Conservation (phyloP, 208 protist species). For the Trypanosomatidae sp. region DNA sequence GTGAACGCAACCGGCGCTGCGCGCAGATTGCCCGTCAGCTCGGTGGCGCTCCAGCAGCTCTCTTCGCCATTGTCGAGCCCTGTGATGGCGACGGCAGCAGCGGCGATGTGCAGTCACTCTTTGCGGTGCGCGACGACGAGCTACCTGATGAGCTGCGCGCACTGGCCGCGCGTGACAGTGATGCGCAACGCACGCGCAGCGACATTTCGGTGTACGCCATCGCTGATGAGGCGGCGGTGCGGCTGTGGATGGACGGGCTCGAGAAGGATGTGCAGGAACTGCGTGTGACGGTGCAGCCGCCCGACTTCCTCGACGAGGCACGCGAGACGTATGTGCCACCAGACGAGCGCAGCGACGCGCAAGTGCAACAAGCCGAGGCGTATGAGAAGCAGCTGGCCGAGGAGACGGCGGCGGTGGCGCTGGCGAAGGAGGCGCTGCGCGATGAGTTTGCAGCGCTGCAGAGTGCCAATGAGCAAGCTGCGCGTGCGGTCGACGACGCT, state of each 20-base stretch:
- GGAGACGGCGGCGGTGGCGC: conserved; percentile 42
- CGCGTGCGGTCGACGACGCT: conserved; percentile 28
- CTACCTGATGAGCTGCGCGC: conserved; percentile 39
- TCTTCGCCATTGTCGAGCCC: neutral
- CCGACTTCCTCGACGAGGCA: conserved; percentile 64
- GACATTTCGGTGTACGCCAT: conserved; percentile 2
- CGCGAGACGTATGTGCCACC: conserved; percentile 49
- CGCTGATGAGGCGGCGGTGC: conserved; percentile 74
- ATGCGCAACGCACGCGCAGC: conserved; percentile 11
- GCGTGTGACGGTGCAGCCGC: conserved; percentile 36
- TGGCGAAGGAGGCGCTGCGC: conserved; percentile 40
- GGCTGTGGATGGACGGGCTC: conserved; percentile 86
- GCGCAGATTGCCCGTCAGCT: conserved; percentile 64
- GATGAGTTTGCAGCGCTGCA: conserved; percentile 46
- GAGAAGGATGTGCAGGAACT: conserved; percentile 69
- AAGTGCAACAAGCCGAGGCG: conserved; percentile 42
- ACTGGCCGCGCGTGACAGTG: conserved; percentile 10
- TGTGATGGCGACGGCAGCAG: neutral
- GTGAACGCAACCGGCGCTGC: conserved; percentile 69
- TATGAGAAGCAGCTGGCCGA: conserved; percentile 76
- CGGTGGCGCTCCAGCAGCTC: conserved; percentile 12
- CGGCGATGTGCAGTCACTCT: too few species aligned
- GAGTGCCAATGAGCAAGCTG: conserved; percentile 23
- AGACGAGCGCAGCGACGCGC: conserved; percentile 79
- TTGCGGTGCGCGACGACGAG: conserved; percentile 66